Evolutionary conservation across 306 rosid species (phyloP), one percentile per base, ranked within the genome.

Genomic region (Notholithocarpus densiflorus): DNA sequence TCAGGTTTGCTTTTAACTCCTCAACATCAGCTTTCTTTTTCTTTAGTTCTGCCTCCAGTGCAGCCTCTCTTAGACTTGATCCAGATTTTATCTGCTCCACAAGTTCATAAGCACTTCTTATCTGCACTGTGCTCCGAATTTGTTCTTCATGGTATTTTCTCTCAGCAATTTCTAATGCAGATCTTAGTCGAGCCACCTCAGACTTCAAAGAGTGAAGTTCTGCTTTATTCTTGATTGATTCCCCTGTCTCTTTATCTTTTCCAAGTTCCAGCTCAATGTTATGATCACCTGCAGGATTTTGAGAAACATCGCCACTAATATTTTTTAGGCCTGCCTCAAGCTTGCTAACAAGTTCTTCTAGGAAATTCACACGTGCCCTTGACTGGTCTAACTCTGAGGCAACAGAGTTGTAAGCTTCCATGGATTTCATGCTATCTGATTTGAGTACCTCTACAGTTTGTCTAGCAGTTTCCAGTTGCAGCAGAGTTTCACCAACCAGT

Each of bases 1-100:
- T 91, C 54, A 96, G 73, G 73, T 88, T 88, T 19, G 98, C 91
- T 79, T 89, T 93, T 86, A 93, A 84, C 37, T 92, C 98, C 70
- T 96, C 98, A 57, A 93, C 73, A 43, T 82, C 86, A 40, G 85
- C 80, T 76, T 84, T 91, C 48, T 75, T 82, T 84, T 71, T 84
- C 68, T 81, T 81, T 74, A 92, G 80, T 72, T 91, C 98, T 3
- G 79, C 77, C 79, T 78, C 87, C 54, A 95, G 83, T 76, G 87
- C 88, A 52, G 82, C 75, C 71, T 84, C 92, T 80, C 81, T 89
- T 43, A 73, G 51, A 45, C 82, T 83, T n/a, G 87, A 88, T 71
- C 83, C 87, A 37, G 84, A 88, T 83, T 88, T 92, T 68, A 90
- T 80, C 80, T 85, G 88, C 85, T 93, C 98, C 76, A 90, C 72